Evolutionary conservation across 352 stramenopile species (phyloP), one percentile per base, ranked within the genome.

Genomic region (Phytophthora palmivora): DNA sequence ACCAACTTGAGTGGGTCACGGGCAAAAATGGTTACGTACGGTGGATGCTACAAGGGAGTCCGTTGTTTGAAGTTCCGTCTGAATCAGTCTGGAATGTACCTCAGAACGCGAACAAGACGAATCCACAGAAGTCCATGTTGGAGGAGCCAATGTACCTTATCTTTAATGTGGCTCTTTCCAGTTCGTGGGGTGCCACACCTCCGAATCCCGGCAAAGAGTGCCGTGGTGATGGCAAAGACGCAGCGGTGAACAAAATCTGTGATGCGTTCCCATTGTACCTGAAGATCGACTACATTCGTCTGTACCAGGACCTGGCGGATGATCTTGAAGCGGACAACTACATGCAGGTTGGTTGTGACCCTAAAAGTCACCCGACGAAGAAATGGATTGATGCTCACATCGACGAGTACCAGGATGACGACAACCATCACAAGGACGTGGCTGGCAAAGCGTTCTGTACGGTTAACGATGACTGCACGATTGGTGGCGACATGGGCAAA

Each of bases 61-160:
- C 92, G 39, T 43, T 97, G 16, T 96, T 92, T 67, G 87, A 90
- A 32, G 81, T 98, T 8, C 53, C 77, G 1, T 68, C 80, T 0
- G 26, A 75, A 36, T 69, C 70, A 26, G 63, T 96, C 24, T 39
- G 16, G 22, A 47, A 66, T 7, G 34, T 72, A 1, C 70, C 70
- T 6, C 70, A 82, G 34, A 63, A 76, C 41, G 2, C 45, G 0
- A 58, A 65, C 32, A 65, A 57, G 26, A 80, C 39, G 50, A 89
- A 55, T 87, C 85, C 75, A 68, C 77, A 61, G 70, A 93, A 69
- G 75, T 87, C 67, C 52, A 97, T 98, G 70, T 83, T 95, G 11
- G 86, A 93, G 50, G 94, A 98, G 69, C 94, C 94, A 6, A 91
- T 83, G 28, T 97, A 96, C 64, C 49, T 98, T n/a, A 96, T 98